Conservation (phyloP, 345 rosid species). For the Gossypium bickii region DNA sequence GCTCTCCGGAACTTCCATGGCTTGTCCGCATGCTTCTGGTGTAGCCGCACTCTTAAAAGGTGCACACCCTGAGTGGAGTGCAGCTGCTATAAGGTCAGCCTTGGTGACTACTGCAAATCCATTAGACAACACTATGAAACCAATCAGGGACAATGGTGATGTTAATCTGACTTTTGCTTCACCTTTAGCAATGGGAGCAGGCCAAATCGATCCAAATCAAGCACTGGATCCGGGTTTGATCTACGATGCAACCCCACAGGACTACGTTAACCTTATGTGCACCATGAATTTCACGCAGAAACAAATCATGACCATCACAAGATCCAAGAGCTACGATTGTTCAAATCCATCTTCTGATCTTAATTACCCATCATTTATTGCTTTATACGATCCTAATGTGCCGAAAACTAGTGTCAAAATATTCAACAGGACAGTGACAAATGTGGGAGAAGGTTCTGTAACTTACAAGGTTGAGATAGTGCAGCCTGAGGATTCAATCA, state of each 20-base stretch:
- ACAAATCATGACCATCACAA: constrained; percentile 36
- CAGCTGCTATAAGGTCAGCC: constrained; percentile 47
- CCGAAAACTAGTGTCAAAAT: background rate
- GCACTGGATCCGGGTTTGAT: constrained; percentile 47
- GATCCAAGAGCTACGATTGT: constrained; percentile 30
- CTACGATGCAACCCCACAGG: constrained; percentile 42
- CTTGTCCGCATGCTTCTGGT: constrained; percentile 54
- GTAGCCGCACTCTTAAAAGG: constrained; percentile 49
- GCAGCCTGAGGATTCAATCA: constrained; percentile 20
- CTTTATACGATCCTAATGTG: constrained; percentile 21
- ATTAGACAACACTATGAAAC: constrained; percentile 28
- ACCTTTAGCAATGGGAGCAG: constrained; percentile 7
- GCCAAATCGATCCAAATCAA: constrained; percentile 28
- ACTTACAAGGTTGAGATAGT: constrained; percentile 28
- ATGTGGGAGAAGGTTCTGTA: constrained; percentile 31
- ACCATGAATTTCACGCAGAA: constrained; percentile 34
- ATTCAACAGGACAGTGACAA: constrained; percentile 34
- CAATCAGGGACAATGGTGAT: constrained; percentile 32
- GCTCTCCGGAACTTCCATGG: constrained; percentile 53
- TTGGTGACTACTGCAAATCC: constrained; percentile 44
- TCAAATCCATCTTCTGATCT: constrained; percentile 31
- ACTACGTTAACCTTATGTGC: constrained; percentile 36
- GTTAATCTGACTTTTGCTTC: background rate
- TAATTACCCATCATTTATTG: constrained; percentile 42
- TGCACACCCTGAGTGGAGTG: constrained; percentile 44